Conservation (phyloP, 164 flowering plant genomes). For the Paratinospora sagittata region DNA sequence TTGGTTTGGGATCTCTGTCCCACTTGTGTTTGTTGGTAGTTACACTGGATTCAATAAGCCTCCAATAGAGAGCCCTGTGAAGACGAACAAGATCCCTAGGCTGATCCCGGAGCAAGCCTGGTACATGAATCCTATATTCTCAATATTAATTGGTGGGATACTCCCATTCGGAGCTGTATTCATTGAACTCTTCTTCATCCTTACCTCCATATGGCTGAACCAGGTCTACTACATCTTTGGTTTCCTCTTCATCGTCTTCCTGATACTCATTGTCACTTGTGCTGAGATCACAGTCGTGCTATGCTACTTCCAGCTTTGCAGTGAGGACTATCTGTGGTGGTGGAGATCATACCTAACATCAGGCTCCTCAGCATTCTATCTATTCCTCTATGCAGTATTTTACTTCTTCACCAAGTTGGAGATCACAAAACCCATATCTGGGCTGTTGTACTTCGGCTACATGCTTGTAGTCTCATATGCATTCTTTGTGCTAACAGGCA, state of each 20-base stretch:
- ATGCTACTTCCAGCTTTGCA: slow-evolving; percentile 96
- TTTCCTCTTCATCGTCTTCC: slow-evolving; percentile 86
- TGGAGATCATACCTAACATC: slow-evolving; percentile 92
- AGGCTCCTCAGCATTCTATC: slow-evolving; percentile 84
- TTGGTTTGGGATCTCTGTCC: slow-evolving; percentile 88
- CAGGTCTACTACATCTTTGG: slow-evolving; percentile 94
- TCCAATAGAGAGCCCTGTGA: slow-evolving; percentile 74
- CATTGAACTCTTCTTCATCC: slow-evolving; percentile 88
- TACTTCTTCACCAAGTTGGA: slow-evolving; percentile 91
- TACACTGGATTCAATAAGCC: slow-evolving; percentile 82
- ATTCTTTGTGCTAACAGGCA: slow-evolving; percentile 90
- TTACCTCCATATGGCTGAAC: slow-evolving; percentile 86
- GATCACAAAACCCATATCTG: slow-evolving; percentile 81
- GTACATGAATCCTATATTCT: slow-evolving; percentile 76
- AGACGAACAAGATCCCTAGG: slow-evolving; percentile 82
- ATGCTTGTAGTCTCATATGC: slow-evolving; percentile 80
- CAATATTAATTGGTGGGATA: slow-evolving; percentile 77
- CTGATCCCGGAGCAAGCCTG: slow-evolving; percentile 87
- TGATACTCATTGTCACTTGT: slow-evolving; percentile 73
- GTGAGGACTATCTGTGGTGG: slow-evolving; percentile 97
- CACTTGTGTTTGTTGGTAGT: slow-evolving; percentile 79
- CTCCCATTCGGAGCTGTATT: slow-evolving; percentile 94
- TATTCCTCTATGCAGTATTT: slow-evolving; percentile 79
- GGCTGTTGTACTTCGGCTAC: slow-evolving; percentile 74
- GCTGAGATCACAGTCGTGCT: slow-evolving; percentile 91